Evolutionary conservation across 495 filamentous ascomycete species (phyloP).

Genomic region (Friedmanniomyces simplex): DNA sequence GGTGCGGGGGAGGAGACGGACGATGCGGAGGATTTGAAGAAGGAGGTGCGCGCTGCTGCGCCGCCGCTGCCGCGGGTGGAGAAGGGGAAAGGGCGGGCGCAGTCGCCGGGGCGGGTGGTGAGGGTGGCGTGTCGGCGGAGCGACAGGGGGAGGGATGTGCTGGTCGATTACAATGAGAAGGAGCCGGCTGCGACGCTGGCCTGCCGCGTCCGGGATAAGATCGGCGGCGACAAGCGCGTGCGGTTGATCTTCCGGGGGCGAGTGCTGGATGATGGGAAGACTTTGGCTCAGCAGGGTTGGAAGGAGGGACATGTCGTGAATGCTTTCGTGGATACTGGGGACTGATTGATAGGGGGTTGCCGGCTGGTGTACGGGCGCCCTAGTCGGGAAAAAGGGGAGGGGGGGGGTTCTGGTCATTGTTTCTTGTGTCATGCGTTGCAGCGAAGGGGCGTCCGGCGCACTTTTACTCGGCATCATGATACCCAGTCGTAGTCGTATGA

Average conservation of each 20-base stretch:
- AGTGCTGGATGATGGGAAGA: constrained; percentile 56
- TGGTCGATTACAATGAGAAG: constrained; percentile 47
- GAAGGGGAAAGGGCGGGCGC: constrained; percentile 21
- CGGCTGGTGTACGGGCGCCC: neutral
- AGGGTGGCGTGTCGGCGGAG: constrained; percentile 56
- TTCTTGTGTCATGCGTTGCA: too few relatives aligned
- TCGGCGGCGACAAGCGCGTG: constrained; percentile 46
- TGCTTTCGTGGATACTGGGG: constrained; percentile 46
- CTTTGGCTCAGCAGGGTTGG: constrained; percentile 63
- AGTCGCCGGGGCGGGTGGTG: constrained; percentile 42
- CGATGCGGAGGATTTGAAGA: constrained; percentile 26
- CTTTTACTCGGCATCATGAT: too few relatives aligned
- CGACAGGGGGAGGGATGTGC: constrained; percentile 55
- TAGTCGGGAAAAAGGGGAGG: too few relatives aligned
- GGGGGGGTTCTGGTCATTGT: too few relatives aligned
- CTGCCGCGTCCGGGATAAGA: constrained; percentile 49
- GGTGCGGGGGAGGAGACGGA: constrained; percentile 2
- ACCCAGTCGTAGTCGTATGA: too few relatives aligned
- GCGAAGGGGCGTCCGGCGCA: too few relatives aligned
- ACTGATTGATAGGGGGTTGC: neutral
- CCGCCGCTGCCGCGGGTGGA: constrained; percentile 4
- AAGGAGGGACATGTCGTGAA: constrained; percentile 66
- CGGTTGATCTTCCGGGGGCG: constrained; percentile 70
- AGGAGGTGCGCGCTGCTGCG: neutral
- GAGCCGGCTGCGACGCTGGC: constrained; percentile 55